phyloP scores from a whole-genome alignment of 305 asterid genomes.

The Salvia sclarea region DNA sequence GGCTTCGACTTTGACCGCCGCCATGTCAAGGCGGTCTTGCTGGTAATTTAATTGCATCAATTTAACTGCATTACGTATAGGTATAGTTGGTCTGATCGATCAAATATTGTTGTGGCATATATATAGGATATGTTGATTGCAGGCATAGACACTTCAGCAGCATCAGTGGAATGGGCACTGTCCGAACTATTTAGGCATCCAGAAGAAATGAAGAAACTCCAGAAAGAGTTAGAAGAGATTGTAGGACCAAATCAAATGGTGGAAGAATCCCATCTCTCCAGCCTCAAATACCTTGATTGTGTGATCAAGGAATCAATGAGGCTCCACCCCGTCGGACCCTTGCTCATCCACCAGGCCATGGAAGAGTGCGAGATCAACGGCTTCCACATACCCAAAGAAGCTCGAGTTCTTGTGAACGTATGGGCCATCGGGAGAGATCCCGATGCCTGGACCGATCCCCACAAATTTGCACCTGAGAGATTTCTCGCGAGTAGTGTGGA shows the following conservation, averaged over 20 bases:
- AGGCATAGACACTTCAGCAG: background rate
- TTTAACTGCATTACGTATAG: no score
- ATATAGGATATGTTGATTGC: background rate
- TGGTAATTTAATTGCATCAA: no score
- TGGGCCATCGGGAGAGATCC: constrained; percentile 41
- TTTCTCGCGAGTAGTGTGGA: constrained; percentile 33
- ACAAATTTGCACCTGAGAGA: constrained; percentile 38
- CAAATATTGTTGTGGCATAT: background rate
- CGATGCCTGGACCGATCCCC: constrained; percentile 34
- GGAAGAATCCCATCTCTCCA: constrained; percentile 38
- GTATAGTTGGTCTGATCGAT: no score
- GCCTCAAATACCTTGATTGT: constrained; percentile 39
- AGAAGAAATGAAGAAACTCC: constrained; percentile 25
- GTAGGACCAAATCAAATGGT: constrained; percentile 44
- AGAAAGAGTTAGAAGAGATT: constrained; percentile 39
- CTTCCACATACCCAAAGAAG: constrained; percentile 31
- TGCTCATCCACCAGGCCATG: constrained; percentile 37
- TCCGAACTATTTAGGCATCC: constrained; percentile 37
- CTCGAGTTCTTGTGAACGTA: constrained; percentile 28
- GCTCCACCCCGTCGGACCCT: constrained; percentile 40
- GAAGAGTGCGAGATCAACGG: constrained; percentile 41
- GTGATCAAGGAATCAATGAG: constrained; percentile 39
- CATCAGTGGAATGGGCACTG: background rate
- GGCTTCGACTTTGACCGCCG: constrained; percentile 44
- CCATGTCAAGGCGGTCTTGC: constrained; percentile 46